Evolutionary conservation across 495 filamentous ascomycete genomes (phyloP).

Genomic region (Parathielavia hyrcaniae): DNA sequence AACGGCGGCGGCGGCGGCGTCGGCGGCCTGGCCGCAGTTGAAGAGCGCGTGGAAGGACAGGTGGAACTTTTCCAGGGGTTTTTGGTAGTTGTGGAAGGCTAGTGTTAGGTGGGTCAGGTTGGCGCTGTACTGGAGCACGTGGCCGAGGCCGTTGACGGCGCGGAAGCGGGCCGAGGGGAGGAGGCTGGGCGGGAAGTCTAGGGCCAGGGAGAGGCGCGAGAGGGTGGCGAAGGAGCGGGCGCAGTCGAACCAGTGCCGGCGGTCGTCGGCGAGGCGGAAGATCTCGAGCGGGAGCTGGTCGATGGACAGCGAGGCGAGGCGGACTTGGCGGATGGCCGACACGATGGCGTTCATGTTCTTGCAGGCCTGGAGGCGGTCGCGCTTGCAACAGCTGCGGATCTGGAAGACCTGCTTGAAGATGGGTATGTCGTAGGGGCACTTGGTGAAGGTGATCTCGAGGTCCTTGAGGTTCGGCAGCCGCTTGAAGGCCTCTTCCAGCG

Average conservation of each 20-base stretch:
- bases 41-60: constrained; percentile 39
- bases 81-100: constrained; percentile 41
- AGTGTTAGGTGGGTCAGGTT: constrained; percentile 37
- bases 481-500: constrained; percentile 40
- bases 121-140: constrained; percentile 38
- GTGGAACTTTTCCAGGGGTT: constrained; percentile 37
- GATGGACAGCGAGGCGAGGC: constrained; percentile 37
- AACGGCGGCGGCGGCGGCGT: too few relatives aligned
- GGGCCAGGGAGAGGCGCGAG: constrained; percentile 34
- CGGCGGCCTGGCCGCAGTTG: constrained; percentile 18
- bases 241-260: constrained; percentile 41
- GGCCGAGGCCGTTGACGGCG: constrained; percentile 42
- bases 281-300: constrained; percentile 44
- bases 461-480: constrained; percentile 40
- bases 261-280: constrained; percentile 35
- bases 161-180: constrained; percentile 34
- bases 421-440: constrained; percentile 37
- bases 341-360: constrained; percentile 43
- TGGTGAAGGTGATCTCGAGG: constrained; percentile 41
- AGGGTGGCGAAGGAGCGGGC: constrained; percentile 39
- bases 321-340: constrained; percentile 37
- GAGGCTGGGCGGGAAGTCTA: constrained; percentile 35
- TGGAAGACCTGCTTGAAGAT: constrained; percentile 37
- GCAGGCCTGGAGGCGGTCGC: constrained; percentile 37
- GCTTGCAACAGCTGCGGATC: constrained; percentile 39